Evolutionary conservation across 2,329 filamentous ascomycete genomes (phyloP), one percentile per base, ranked within the genome.

Genomic region (Colletotrichum eremochloae): DNA sequence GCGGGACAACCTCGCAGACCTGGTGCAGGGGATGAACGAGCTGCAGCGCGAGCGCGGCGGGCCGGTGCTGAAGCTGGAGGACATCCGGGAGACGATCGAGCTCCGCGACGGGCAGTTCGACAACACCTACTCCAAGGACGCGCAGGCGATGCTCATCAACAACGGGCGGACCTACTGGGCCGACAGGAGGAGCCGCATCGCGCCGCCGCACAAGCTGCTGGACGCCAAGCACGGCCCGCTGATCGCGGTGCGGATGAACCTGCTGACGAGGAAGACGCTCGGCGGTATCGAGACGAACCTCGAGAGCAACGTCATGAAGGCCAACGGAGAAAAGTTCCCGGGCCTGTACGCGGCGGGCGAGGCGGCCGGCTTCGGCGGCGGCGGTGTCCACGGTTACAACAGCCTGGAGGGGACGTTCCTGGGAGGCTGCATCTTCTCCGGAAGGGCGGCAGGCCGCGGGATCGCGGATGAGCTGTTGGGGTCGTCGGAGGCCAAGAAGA

Each of bases 371-470:
- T 91, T 91, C 69, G 89, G 89, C 0, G 89, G 89, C 2, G 89
- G 89, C 2, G 89, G 89, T 20, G 87, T 91, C 0, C 89, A 91
- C 74, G 89, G 89, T 0, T 91, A 91, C 75, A 89, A 83, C 75
- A 87, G 89, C 1, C 85, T 91, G 46, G 89, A 91, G 78, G 89
- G 89, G 0, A 91, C 89, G 0, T 91, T 91, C 76, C 75, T 91
- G 5, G 89, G 89, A 18, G 89, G 89, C 0, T 91, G 89, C 71
- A 90, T 91, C 75, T 91, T 91, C 75, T 90, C 89, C 0, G 89
- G 89, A 0, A 80, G 88, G 7, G 86, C 86, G 0, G 89, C 89
- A 0, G 89, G 89, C 0, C 81, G 85, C 12, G 88, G 85, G 0
- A 86, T 91, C 75, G 87, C 85, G 0, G 84, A 86, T 4, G 87